These are phyloP conservation scores for Oryza meyeriana DNA, from an alignment of 176 grass and related monocot species.

Conservation along the genomic window DNA sequence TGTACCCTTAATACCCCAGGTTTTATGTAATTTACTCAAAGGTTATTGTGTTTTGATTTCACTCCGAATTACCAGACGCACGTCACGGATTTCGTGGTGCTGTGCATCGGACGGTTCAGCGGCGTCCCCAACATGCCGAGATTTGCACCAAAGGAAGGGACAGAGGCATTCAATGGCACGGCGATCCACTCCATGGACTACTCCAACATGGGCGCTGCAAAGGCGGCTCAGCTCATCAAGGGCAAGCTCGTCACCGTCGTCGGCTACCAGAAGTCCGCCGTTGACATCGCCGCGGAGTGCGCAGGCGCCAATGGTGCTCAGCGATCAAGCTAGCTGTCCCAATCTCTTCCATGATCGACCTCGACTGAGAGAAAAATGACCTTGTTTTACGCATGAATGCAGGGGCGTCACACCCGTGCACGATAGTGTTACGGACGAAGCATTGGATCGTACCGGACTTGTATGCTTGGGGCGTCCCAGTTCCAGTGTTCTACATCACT, in stretches of 20 bases:
- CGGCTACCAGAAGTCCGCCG: conserved; percentile 35
- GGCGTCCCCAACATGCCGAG: neutral
- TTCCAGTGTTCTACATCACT: conserved; percentile 8
- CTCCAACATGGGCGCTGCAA: conserved; percentile 13
- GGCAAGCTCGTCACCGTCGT: conserved; percentile 36
- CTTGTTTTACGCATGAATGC: neutral
- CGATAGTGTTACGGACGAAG: conserved; percentile 42
- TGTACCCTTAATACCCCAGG: too few relatives aligned
- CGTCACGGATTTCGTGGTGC: neutral
- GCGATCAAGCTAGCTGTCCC: neutral
- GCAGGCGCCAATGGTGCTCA: conserved; percentile 34
- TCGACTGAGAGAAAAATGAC: neutral
- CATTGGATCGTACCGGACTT: conserved; percentile 39
- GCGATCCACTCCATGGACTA: conserved; percentile 21
- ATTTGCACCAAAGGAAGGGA: neutral
- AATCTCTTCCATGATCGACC: too few relatives aligned
- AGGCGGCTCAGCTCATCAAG: conserved; percentile 3
- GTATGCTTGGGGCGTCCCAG: conserved; percentile 28
- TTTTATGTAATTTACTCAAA: too few relatives aligned
- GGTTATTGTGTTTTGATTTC: too few relatives aligned
- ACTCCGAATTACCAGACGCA: neutral
- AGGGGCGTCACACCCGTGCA: conserved; percentile 46
- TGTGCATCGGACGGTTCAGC: conserved; percentile 3
- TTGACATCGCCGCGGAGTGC: conserved; percentile 47
- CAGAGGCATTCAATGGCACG: neutral